These are phyloP conservation scores for Fusarium papillatum DNA, from an alignment of 2,329 filamentous ascomycete species.

Conservation along the genomic window DNA sequence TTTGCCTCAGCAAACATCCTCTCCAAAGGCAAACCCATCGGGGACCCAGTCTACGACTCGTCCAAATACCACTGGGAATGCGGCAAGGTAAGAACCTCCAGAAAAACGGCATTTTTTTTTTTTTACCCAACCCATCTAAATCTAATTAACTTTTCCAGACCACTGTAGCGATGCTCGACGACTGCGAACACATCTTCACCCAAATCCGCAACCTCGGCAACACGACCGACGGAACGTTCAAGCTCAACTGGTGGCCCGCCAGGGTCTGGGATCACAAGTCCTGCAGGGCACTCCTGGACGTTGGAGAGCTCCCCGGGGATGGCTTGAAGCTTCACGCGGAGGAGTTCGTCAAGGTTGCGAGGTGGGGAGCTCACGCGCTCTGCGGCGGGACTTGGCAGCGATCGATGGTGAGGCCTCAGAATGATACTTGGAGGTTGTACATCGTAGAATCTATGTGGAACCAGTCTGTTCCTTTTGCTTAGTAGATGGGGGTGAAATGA, in stretches of 20 bases:
- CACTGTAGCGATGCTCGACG: neutral
- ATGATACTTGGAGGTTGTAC: slow-evolving; percentile 12
- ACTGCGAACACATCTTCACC: neutral
- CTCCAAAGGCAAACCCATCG: neutral
- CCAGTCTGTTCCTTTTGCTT: neutral
- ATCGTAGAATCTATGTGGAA: slow-evolving; percentile 14
- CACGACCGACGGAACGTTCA: neutral
- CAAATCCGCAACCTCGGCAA: neutral
- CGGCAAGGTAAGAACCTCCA: neutral
- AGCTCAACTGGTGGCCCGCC: neutral
- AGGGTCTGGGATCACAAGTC: neutral
- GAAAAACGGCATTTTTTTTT: neutral
- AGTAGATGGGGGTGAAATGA: neutral
- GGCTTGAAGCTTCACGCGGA: neutral
- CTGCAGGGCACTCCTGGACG: neutral
- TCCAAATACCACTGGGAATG: slow-evolving; percentile 17
- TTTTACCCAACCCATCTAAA: too few relatives aligned
- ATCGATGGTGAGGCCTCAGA: neutral
- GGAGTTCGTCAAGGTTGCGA: neutral
- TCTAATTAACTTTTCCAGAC: too few relatives aligned
- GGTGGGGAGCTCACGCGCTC: neutral
- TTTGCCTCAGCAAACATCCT: neutral
- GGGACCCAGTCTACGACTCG: neutral
- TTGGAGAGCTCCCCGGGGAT: neutral
- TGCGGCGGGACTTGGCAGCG: neutral